phyloP scores from a whole-genome alignment of 306 rosid genomes.

The Vicia faba region DNA sequence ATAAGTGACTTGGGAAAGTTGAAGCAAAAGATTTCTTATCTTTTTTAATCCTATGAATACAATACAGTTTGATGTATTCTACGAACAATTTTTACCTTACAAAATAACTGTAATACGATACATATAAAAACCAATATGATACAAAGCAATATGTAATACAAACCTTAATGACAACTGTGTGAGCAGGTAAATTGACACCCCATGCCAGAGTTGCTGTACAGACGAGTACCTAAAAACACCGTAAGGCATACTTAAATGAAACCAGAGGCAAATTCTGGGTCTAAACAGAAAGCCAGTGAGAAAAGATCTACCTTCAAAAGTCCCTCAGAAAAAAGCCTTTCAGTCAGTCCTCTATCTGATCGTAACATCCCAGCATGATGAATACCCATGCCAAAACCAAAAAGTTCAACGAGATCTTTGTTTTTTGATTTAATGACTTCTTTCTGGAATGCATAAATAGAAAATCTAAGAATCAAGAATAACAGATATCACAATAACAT shows the following conservation, averaged over 20 bases:
- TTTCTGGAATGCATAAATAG: conserved; percentile 59
- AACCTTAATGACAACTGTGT: conserved; percentile 98
- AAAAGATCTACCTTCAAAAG: conserved; percentile 70
- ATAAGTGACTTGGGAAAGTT: not conserved
- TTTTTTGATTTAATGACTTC: conserved; percentile 91
- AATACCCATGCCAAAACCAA: conserved; percentile 80
- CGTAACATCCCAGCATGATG: conserved; percentile 99
- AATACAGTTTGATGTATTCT: not conserved
- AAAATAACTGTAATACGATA: no score
- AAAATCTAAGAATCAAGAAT: conserved; percentile 37
- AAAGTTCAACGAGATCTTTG: conserved; percentile 88
- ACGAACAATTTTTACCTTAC: not conserved
- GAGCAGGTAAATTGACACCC: conserved; percentile 99
- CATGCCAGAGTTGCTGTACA: conserved; percentile 98
- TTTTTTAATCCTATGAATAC: not conserved
- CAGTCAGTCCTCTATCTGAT: conserved; percentile 91
- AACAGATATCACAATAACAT: conserved; percentile 23
- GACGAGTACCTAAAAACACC: conserved; percentile 78
- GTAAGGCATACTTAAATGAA: conserved; percentile 33
- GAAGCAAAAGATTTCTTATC: not conserved
- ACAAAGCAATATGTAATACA: conserved; percentile 28
- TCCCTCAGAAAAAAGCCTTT: conserved; percentile 90
- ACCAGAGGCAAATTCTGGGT: not conserved
- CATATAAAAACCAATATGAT: conserved; percentile 14
- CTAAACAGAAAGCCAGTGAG: conserved; percentile 26